Conservation (phyloP, 441 rosid species). For the Kokia cookei region DNA sequence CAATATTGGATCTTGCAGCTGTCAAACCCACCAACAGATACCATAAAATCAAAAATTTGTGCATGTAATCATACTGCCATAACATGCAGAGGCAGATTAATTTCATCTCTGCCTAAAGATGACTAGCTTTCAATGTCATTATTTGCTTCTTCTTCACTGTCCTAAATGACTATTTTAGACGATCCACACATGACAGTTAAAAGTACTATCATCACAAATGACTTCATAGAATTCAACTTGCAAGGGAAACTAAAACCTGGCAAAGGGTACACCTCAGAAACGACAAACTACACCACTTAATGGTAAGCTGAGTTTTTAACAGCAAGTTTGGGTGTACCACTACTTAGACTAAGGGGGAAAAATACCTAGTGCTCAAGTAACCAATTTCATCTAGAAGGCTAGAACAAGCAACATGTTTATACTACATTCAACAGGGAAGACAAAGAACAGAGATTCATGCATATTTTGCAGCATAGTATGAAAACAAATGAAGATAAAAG, state of each 20-base stretch:
- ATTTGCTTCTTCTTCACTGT: not conserved
- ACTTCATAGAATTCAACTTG: not conserved
- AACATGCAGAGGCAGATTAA: not conserved
- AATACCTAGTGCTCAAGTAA: not conserved
- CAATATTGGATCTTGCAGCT: not conserved
- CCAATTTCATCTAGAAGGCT: not conserved
- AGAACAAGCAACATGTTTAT: not conserved
- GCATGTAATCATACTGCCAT: not conserved
- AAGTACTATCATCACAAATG: not conserved
- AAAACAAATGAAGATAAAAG: not conserved
- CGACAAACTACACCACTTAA: not conserved
- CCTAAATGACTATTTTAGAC: not conserved
- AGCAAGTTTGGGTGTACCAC: not conserved
- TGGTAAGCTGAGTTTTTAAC: not conserved
- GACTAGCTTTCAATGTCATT: not conserved
- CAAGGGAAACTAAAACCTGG: slow-evolving; percentile 1
- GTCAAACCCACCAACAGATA: slow-evolving; percentile 8
- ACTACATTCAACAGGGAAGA: not conserved
- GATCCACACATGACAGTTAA: not conserved
- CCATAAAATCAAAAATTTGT: slow-evolving; percentile 8
- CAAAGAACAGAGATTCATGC: not conserved
- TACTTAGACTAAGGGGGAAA: not conserved
- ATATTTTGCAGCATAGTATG: not conserved
- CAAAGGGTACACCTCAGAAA: slow-evolving; percentile 23
- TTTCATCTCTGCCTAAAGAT: not conserved